These are phyloP conservation scores for grape (Vitis vinifera) DNA, from an alignment of 164 flowering plant species.

Conservation along the genomic window ASM3070453v1 NC_081817.1:8652001-8652500, in stretches of 20 bases:
- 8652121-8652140: slow-evolving; percentile 63
- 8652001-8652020: slow-evolving; percentile 82
- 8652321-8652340: too few species aligned
- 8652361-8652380: too few species aligned
- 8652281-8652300: too few species aligned
- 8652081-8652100: slow-evolving; percentile 64
- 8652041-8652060: slow-evolving; percentile 61
- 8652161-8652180: slow-evolving; percentile 54
- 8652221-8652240: too few species aligned
- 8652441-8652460: slow-evolving; percentile 78
- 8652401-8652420: slow-evolving; percentile 68
- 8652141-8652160: slow-evolving; percentile 77
- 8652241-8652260: too few species aligned
- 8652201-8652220: not conserved
- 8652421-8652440: slow-evolving; percentile 85
- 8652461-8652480: slow-evolving; percentile 83
- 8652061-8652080: slow-evolving; percentile 60
- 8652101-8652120: slow-evolving; percentile 62
- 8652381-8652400: slow-evolving; percentile 34
- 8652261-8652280: too few species aligned
- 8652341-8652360: too few species aligned
- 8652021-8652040: slow-evolving; percentile 67
- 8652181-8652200: not conserved
- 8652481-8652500: slow-evolving; percentile 84
- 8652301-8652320: too few species aligned